Conservation (phyloP, 371 early-diverging fungal genomes). For the Rhizopus arrhizus region DNA sequence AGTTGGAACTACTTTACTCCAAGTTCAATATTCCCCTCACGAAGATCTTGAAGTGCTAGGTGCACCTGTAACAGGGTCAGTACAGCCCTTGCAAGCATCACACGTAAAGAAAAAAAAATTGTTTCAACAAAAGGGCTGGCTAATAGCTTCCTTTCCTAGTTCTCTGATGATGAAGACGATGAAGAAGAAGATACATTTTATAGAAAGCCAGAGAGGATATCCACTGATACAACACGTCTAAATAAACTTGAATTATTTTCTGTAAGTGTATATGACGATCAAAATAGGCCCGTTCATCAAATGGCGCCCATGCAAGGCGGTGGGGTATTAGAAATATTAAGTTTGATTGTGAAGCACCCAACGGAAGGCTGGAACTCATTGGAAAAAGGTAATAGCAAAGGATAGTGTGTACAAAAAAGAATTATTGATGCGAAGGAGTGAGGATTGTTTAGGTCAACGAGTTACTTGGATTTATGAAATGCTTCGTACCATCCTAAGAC, state of each 20-base stretch:
- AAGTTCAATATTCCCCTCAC: constrained; percentile 79
- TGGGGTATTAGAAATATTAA: constrained; percentile 58
- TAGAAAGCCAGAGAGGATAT: constrained; percentile 26
- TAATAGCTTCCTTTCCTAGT: neutral
- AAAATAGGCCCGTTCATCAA: constrained; percentile 61
- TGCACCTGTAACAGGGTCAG: constrained; percentile 3
- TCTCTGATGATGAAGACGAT: constrained; percentile 17
- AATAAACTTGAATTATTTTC: constrained; percentile 30
- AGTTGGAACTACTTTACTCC: constrained; percentile 74
- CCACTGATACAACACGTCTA: constrained; percentile 22
- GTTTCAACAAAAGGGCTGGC: neutral
- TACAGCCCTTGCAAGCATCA: neutral
- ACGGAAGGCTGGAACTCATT: constrained; percentile 67
- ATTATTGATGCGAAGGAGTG: neutral
- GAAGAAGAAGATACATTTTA: constrained; percentile 45
- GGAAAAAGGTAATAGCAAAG: constrained; percentile 60
- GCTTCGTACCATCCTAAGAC: constrained; percentile 68
- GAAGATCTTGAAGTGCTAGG: constrained; percentile 47
- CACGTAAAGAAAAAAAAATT: neutral
- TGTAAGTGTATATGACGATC: constrained; percentile 58
- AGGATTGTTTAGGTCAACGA: constrained; percentile 61
- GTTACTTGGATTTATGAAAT: constrained; percentile 76
- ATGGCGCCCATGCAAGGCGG: constrained; percentile 65
- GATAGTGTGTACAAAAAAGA: neutral
- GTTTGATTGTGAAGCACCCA: constrained; percentile 55